Percentiles rank a stretch among this genome's conserved stretches.
phyloP scores from a whole-genome alignment of 495 filamentous ascomycete species.

The Mytilinidion resinicola region DNA sequence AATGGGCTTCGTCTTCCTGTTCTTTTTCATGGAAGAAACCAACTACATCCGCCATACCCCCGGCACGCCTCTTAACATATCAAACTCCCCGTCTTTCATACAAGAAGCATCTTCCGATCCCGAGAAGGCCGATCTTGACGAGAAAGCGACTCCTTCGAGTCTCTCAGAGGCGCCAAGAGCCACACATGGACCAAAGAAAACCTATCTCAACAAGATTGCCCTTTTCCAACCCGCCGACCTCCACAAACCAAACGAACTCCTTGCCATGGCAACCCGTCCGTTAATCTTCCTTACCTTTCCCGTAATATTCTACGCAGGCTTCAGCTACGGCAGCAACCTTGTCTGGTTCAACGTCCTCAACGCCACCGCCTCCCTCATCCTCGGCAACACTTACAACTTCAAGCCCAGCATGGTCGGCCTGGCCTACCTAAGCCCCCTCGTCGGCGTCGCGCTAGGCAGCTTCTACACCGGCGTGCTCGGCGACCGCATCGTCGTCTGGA shows the following conservation, averaged over 20 bases:
- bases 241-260: slow-evolving; percentile 38
- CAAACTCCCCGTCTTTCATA: slow-evolving; percentile 24
- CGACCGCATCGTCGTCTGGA: slow-evolving; percentile 52
- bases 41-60: slow-evolving; percentile 43
- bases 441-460: slow-evolving; percentile 46
- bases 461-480: slow-evolving; percentile 50
- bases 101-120: slow-evolving; percentile 36
- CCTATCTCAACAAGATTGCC: slow-evolving; percentile 52
- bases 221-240: slow-evolving; percentile 26
- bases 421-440: slow-evolving; percentile 52
- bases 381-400: slow-evolving; percentile 52
- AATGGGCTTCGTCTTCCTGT: slow-evolving; percentile 50
- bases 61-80: slow-evolving; percentile 31
- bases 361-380: slow-evolving; percentile 56
- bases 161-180: background rate
- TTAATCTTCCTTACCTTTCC: slow-evolving; percentile 50
- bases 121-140: slow-evolving; percentile 21
- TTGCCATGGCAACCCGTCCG: slow-evolving; percentile 47
- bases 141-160: background rate
- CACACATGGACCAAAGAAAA: slow-evolving; percentile 26
- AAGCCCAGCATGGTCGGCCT: slow-evolving; percentile 57
- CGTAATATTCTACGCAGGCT: slow-evolving; percentile 60
- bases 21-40: slow-evolving; percentile 67
- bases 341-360: slow-evolving; percentile 64
- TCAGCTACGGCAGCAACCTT: slow-evolving; percentile 58